phyloP scores from a whole-genome alignment of 768 basidiomycete species.

The Termitomyces sp. region DNA sequence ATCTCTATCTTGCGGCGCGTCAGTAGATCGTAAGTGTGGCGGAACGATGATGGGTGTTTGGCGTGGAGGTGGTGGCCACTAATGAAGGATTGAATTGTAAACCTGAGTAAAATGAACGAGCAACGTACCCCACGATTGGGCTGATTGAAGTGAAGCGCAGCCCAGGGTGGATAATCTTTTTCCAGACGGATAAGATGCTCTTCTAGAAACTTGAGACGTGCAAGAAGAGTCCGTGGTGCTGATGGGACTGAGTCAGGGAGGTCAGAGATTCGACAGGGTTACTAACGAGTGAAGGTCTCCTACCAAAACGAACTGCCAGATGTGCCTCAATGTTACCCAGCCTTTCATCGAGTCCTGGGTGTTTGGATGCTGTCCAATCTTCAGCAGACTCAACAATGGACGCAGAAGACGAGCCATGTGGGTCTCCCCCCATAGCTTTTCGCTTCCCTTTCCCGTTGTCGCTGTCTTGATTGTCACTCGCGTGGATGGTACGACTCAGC shows the following conservation, averaged over 20 bases:
- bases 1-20: neutral
- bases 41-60: conserved; percentile 77
- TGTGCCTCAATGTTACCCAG: conserved; percentile 66
- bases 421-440: neutral
- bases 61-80: conserved; percentile 86
- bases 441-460: conserved; percentile 15
- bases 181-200: conserved; percentile 74
- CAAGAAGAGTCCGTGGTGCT: conserved; percentile 56
- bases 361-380: conserved; percentile 33
- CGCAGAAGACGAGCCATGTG: conserved; percentile 2
- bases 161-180: conserved; percentile 65
- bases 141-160: conserved; percentile 76
- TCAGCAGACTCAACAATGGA: conserved; percentile 7
- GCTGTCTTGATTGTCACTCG: conserved; percentile 3
- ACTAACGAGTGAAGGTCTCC: conserved; percentile 7
- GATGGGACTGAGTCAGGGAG: conserved; percentile 20
- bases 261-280: neutral
- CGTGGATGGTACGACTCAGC: conserved; percentile 48
- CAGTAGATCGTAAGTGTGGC: conserved; percentile 38
- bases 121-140: conserved; percentile 69
- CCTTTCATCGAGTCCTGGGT: conserved; percentile 62
- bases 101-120: too few species aligned
- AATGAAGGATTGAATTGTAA: neutral
- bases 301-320: conserved; percentile 71
- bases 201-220: conserved; percentile 66